Base-by-base conservation (phyloP, 164 flowering plant species). In the Akebia trifoliata region DNA sequence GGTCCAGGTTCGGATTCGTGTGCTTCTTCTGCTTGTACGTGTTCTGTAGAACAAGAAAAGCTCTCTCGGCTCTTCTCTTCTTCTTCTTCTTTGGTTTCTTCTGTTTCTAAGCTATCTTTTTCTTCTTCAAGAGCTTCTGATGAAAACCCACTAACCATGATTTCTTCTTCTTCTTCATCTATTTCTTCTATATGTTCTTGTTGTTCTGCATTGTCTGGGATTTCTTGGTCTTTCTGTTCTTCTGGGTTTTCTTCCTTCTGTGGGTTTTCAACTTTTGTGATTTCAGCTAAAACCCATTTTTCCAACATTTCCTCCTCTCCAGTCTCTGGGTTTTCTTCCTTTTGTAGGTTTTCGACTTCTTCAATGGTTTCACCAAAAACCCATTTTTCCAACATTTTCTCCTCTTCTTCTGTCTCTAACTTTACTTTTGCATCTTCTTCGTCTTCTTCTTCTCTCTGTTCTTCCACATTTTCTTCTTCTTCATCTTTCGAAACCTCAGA, bases 401-500 rank as follows among this genome's bases (percentile, higher is more conserved):
- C 56, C 21, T 54, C 58, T 40, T 57, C 61, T 35, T 31, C 54
- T 29, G 26, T 39, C 7, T 43, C 32, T 3, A 21, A 30, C 42
- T 28, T 36, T 18, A 38, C 38, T 9, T 42, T 60, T 25, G 34
- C 38, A 20, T 21, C 50, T 37, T 57, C 58, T 4, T 25, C 57
- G 2, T 60, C 55, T 7, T 22, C 50, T 10, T 34, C 40, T 22
- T 50, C 59, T 29, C 18, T 15, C 18, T 62, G 63, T 20, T 45
- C 72, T 15, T 56, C 72, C n/a, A 58, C 66, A 14, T 66, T 59
- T 2, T 43, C 50, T 2, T 29, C 57, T 0, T 54, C 53, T 1
- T 40, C 43, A 0, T 34, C 64, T 0, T 69, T 66, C 1, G 59
- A 71, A 1, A 32, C 73, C 0, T 63, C 67, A 5, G 81, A 57